phyloP scores from a whole-genome alignment of 768 basidiomycete species.

The Agaricus subrufescens region DNA sequence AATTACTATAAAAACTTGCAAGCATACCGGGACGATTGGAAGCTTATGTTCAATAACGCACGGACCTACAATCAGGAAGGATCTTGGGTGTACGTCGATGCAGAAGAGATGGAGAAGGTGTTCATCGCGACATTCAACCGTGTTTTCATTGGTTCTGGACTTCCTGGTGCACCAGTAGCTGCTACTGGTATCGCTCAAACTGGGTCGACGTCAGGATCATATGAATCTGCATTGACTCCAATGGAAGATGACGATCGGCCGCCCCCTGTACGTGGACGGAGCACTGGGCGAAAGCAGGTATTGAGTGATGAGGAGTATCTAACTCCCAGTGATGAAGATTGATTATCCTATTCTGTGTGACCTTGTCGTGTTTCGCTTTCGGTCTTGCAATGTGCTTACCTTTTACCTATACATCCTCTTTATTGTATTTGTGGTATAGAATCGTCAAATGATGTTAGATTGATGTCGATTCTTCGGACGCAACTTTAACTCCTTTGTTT shows the following conservation, averaged over 20 bases:
- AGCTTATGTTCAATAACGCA: constrained; percentile 92
- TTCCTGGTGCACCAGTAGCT: constrained; percentile 63
- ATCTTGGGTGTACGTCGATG: constrained; percentile 92
- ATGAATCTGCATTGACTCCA: constrained; percentile 69
- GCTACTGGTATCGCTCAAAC: constrained; percentile 20
- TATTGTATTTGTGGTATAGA: constrained; percentile 4
- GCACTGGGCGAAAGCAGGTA: constrained; percentile 64
- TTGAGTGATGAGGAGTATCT: constrained; percentile 71
- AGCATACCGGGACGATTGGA: constrained; percentile 75
- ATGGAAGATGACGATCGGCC: constrained; percentile 80
- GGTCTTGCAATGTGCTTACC: background rate
- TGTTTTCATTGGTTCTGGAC: constrained; percentile 58
- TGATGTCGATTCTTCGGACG: background rate
- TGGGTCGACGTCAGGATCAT: constrained; percentile 44
- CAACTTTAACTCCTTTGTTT: background rate
- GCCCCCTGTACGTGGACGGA: constrained; percentile 47
- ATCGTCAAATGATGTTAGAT: background rate
- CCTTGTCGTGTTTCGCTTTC: background rate
- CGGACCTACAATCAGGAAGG: constrained; percentile 92
- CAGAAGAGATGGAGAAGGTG: constrained; percentile 90
- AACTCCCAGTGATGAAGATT: constrained; percentile 75
- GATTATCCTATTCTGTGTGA: background rate
- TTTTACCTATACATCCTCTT: background rate
- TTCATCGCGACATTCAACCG: constrained; percentile 71
- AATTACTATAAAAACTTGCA: constrained; percentile 71